Base-by-base conservation (phyloP, 2,329 filamentous ascomycete species). In the Cladosporium halotolerans region DNA sequence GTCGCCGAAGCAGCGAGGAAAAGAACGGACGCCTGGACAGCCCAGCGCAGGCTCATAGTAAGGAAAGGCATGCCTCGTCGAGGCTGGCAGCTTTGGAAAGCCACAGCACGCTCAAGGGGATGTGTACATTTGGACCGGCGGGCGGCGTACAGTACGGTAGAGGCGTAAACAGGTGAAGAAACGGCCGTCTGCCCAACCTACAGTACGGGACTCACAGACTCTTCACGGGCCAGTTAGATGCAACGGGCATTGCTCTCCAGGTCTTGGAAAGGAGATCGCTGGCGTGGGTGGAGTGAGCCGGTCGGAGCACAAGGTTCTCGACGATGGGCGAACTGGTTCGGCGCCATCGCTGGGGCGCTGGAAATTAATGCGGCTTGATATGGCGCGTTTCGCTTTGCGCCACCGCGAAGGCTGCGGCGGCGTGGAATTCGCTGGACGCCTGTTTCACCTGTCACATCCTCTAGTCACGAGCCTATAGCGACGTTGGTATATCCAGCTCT, bases 31-130 rank as follows among this genome's bases (percentile, higher is more conserved):
- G 53, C 48, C 48, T 50, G 48, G 14, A 55, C 18, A 9, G 53
- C 53, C 48, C 23, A 41, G 43, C 42, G 47, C 23, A 52, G 53
- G 53, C 53, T 45, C 13, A 19, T 48, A 28, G 45, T 54, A 54
- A 54, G 31, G 52, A 54, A 14, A 7, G 52, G 33, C 52, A 54
- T 54, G 52, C 31, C 48, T 51, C 40, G 23, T 28, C 23, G 23
- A 28, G 23, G 23, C 23, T 28, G 23, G 23, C 7, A 28, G 23
- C 23, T 28, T 28, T 28, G 23, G 23, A 28, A 28, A 28, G 23
- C 23, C 23, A 14, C 39, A 18, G 39, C 19, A 43, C n/a, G 19
- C 28, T 39, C n/a, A 38, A 44, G n/a, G 16, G 40, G 38, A 9
- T 41, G 38, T 18, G 32, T 32, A 40, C 44, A 43, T 36, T 9